Percentiles rank a stretch among this genome's conserved stretches.
phyloP scores from a whole-genome alignment of 192 early-diverging fungal genomes.

The Geosiphon pyriformis region DNA sequence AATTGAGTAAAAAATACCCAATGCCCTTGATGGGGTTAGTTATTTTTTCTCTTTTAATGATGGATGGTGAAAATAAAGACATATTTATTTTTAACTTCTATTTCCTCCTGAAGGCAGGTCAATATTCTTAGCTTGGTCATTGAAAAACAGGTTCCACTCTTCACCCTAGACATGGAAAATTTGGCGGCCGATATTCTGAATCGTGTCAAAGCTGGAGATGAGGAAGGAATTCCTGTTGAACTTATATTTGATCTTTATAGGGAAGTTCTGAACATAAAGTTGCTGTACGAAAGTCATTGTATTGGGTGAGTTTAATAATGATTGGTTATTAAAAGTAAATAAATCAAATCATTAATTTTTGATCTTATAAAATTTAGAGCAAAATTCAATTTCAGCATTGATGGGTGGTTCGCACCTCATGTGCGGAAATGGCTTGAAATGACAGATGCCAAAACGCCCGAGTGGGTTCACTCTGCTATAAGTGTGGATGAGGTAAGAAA shows the following conservation, averaged over 20 bases:
- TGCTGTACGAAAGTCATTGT: constrained; percentile 43
- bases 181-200: constrained; percentile 31
- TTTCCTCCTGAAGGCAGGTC: constrained; percentile 18
- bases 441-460: constrained; percentile 57
- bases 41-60: neutral
- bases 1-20: constrained; percentile 11
- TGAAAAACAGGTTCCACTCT: constrained; percentile 45
- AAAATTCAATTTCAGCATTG: constrained; percentile 56
- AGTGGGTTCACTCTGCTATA: constrained; percentile 67
- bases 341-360: neutral
- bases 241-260: constrained; percentile 53
- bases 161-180: constrained; percentile 52
- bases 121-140: constrained; percentile 43
- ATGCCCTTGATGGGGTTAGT: constrained; percentile 12
- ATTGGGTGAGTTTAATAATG: constrained; percentile 31
- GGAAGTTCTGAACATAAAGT: constrained; percentile 40
- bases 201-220: constrained; percentile 32
- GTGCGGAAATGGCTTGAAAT: constrained; percentile 61
- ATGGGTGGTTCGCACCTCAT: constrained; percentile 64
- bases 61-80: no score
- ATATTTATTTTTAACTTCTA: no score
- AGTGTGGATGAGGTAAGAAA: constrained; percentile 49
- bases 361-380: constrained; percentile 18
- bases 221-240: constrained; percentile 39
- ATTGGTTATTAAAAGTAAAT: neutral